Percentiles rank a stretch among this genome's conserved stretches.
Evolutionary conservation across 345 rosid genomes (phyloP).

Genomic region (Eucalyptus sp.): DNA sequence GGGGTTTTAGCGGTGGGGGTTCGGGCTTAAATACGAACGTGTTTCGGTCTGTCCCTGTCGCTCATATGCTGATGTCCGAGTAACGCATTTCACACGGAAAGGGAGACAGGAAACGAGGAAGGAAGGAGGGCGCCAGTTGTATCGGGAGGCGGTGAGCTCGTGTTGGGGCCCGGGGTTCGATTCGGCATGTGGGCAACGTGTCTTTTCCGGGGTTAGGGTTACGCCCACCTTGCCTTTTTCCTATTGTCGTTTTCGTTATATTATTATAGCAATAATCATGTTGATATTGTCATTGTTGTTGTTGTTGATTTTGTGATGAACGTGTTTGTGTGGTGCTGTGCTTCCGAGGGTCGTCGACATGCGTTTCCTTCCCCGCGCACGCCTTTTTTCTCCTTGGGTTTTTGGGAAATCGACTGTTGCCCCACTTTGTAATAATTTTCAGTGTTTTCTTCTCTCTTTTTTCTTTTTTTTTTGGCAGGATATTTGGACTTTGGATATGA

Average conservation of each 20-base stretch:
- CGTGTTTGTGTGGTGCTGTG: background rate
- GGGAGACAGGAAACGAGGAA: background rate
- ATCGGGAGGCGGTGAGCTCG: background rate
- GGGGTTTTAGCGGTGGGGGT: background rate
- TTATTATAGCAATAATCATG: background rate
- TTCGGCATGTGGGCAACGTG: background rate
- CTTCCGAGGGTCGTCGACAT: background rate
- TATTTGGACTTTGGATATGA: background rate
- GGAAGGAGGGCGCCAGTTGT: background rate
- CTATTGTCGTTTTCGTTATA: background rate
- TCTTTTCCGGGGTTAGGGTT: background rate
- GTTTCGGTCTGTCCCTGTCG: background rate
- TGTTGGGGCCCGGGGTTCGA: background rate
- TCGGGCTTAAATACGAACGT: background rate
- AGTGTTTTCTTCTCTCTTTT: background rate
- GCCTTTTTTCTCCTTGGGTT: background rate
- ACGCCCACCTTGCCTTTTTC: background rate
- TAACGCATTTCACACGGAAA: background rate
- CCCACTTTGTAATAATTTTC: background rate
- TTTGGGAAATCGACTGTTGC: background rate
- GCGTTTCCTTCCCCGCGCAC: background rate
- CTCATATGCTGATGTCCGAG: background rate
- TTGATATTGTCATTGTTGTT: background rate
- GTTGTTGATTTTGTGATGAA: background rate
- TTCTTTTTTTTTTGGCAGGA: background rate